Percentiles rank a stretch among this genome's conserved stretches.
phyloP scores from a whole-genome alignment of 2,329 filamentous ascomycete species.

The Annulohypoxylon truncatum region DNA sequence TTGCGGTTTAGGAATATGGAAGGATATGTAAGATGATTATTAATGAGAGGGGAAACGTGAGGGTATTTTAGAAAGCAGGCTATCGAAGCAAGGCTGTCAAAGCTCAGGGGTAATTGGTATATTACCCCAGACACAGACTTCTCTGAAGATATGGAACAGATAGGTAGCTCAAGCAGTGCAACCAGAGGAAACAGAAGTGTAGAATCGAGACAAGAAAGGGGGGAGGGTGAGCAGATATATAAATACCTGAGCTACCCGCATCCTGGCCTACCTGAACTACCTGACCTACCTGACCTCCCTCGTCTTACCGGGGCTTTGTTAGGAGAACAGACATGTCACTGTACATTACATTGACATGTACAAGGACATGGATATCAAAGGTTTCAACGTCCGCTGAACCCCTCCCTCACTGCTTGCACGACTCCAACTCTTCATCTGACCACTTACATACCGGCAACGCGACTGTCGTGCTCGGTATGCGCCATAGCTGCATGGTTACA shows the following conservation, averaged over 20 bases:
- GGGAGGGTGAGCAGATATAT: constrained; percentile 34
- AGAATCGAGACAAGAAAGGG: constrained; percentile 1
- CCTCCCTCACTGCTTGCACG: constrained; percentile 13
- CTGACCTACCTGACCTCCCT: constrained; percentile 6
- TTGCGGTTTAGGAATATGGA: constrained; percentile 36
- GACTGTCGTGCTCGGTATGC: constrained; percentile 32
- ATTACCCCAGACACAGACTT: constrained; percentile 20
- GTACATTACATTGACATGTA: neutral
- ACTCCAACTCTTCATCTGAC: constrained; percentile 32
- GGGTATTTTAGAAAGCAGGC: constrained; percentile 12
- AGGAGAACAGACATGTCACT: neutral
- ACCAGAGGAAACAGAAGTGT: constrained; percentile 31
- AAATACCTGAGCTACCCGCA: constrained; percentile 29
- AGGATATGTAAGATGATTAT: neutral
- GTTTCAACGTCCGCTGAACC: constrained; percentile 22
- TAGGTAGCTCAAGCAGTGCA: constrained; percentile 26
- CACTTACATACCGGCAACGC: constrained; percentile 29
- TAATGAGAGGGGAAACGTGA: neutral
- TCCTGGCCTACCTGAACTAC: neutral
- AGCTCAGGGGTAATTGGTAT: constrained; percentile 10
- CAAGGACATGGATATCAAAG: constrained; percentile 1
- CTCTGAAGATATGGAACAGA: neutral
- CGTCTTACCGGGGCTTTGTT: constrained; percentile 18
- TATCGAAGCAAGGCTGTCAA: constrained; percentile 12
- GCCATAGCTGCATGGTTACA: constrained; percentile 13